A percentile compares a stretch with the other conserved stretches of the same genome.
Conservation (phyloP, 2,329 filamentous ascomycete genomes). For the Pseudogymnoascus pannorum region DNA sequence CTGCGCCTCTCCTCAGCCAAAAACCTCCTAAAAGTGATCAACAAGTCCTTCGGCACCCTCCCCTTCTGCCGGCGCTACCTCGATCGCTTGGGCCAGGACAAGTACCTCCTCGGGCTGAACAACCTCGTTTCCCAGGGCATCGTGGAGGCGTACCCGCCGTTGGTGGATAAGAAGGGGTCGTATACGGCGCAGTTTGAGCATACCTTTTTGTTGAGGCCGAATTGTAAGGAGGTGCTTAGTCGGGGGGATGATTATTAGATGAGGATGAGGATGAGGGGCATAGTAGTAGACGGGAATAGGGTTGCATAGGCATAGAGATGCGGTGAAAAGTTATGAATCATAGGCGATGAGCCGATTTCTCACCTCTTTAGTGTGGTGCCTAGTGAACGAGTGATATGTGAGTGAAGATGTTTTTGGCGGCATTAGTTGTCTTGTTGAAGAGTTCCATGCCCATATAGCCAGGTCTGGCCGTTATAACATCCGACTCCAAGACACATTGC, state of each 20-base stretch:
- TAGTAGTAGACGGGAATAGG: no score
- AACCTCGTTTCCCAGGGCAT: constrained; percentile 76
- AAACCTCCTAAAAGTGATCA: constrained; percentile 78
- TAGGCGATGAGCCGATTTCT: neutral
- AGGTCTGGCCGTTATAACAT: neutral
- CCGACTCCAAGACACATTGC: neutral
- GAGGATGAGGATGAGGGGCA: neutral
- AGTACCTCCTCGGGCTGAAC: constrained; percentile 89
- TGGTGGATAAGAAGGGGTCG: constrained; percentile 87
- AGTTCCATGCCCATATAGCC: neutral
- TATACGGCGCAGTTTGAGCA: constrained; percentile 95
- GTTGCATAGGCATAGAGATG: neutral
- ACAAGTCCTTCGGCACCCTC: constrained; percentile 91
- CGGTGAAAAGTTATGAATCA: neutral
- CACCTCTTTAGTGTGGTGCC: neutral
- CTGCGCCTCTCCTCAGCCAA: constrained; percentile 76
- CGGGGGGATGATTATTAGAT: constrained; percentile 72
- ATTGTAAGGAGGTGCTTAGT: constrained; percentile 77
- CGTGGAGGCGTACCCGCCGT: constrained; percentile 82
- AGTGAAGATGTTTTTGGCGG: neutral
- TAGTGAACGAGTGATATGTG: neutral
- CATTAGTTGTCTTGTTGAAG: neutral
- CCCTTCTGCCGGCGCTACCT: constrained; percentile 88
- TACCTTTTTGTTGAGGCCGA: constrained; percentile 68
- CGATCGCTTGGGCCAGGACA: constrained; percentile 87